Base-by-base conservation (phyloP, 2,329 filamentous ascomycete species). In the Ophiostoma novo-ulmi region DNA sequence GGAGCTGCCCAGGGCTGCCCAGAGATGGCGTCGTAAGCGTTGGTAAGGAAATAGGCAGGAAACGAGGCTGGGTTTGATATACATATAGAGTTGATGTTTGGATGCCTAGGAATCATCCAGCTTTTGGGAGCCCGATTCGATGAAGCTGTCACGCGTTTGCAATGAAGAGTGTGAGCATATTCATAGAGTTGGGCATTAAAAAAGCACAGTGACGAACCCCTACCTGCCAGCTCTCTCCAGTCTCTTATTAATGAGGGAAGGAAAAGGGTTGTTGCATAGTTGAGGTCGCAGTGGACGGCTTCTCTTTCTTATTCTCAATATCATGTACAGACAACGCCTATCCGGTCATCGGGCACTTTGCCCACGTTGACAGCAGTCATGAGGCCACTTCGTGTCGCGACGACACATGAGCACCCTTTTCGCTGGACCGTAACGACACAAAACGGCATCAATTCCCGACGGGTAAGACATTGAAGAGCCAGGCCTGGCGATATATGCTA, bases 401-500 rank as follows among this genome's bases (percentile, higher is more conserved):
- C 55, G 22, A 17, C 58, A 35, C 58, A 63, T 63, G 11, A 5
- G 63, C 55, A 36, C 52, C 44, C 44, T 58, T 26, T 17, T 63
- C 58, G 58, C 58, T 35, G n/a, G 7, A 58, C 26, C n/a, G 14
- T 26, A 35, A 66, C 36, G 20, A 39, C 36, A 35, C 36, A 66
- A 41, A 66, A 39, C 35, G 20, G 63, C 20, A 66, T 63, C 58
- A 63, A 63, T 63, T 63, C 58, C 58, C 58, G 58, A 63, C 26
- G 58, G 58, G n/a, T 35, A 35, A 36, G 58, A 36, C 58, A 63
- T 63, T 10, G n/a, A 26, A 7, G 44, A 48, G 44, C 44, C 55
- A 63, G 26, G 52, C 52, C n/a, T 58, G 52, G 44, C 44, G 14
- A 48, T 48, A 20, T 48, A 48, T 48, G 44, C 44, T 48, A 6